A percentile compares a stretch with the other conserved stretches of the same genome.
Conservation (phyloP, 75 land plant genomes). For the Pinus tabuliformis region DNA sequence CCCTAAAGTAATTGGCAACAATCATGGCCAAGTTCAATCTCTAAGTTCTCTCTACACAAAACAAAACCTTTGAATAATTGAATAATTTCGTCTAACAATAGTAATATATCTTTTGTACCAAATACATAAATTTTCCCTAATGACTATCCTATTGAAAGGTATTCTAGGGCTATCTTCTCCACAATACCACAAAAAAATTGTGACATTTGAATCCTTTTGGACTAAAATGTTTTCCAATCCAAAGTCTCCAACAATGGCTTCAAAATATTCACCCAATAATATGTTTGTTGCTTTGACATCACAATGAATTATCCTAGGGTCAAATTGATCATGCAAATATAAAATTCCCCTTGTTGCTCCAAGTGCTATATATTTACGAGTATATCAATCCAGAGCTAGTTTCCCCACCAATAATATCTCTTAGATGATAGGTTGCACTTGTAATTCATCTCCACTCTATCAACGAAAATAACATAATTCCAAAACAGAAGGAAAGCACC, state of each 20-base stretch:
- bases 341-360: slow-evolving; percentile 80
- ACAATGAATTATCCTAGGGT: slow-evolving; percentile 85
- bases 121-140: slow-evolving; percentile 90
- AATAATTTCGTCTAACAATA: too few relatives aligned
- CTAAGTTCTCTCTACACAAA: too few relatives aligned
- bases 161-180: slow-evolving; percentile 89
- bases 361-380: slow-evolving; percentile 65
- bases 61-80: too few relatives aligned
- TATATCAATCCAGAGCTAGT: slow-evolving; percentile 69
- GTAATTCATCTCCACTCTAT: too few relatives aligned
- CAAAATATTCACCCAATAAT: slow-evolving; percentile 80
- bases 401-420: slow-evolving; percentile 47
- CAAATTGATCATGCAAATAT: slow-evolving; percentile 83
- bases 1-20: too few relatives aligned
- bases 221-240: slow-evolving; percentile 84
- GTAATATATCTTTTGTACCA: slow-evolving; percentile 12
- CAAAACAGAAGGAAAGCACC: too few relatives aligned
- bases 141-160: slow-evolving; percentile 86
- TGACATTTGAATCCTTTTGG: slow-evolving; percentile 74
- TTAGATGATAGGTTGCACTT: too few relatives aligned
- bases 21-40: too few relatives aligned
- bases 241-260: slow-evolving; percentile 90
- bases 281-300: slow-evolving; percentile 96
- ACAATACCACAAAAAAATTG: slow-evolving; percentile 83
- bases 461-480: too few relatives aligned